Percentiles rank a stretch among this genome's conserved stretches.
phyloP scores from a whole-genome alignment of 164 flowering plant genomes.

The Magnolia sinica region DNA sequence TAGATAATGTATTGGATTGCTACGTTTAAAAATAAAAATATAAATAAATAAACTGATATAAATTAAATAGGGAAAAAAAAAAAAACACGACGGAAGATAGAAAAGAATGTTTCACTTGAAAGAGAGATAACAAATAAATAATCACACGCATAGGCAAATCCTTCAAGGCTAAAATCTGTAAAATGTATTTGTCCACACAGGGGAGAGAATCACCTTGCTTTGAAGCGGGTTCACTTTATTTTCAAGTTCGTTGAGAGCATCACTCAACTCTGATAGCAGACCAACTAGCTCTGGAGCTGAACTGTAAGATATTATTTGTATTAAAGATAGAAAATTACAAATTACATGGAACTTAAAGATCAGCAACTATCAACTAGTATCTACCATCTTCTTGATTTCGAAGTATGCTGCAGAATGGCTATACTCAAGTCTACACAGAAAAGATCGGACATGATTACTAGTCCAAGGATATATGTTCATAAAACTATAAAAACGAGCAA shows the following conservation, averaged over 20 bases:
- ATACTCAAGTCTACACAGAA: not conserved
- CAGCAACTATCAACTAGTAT: too few species aligned
- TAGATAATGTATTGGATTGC: too few species aligned
- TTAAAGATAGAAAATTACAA: not conserved
- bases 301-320: slow-evolving; percentile 31
- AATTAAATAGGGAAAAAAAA: too few species aligned
- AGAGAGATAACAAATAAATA: not conserved
- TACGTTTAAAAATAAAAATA: too few species aligned
- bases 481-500: not conserved
- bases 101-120: not conserved
- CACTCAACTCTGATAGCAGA: slow-evolving; percentile 66
- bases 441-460: not conserved
- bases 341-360: not conserved
- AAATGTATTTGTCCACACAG: not conserved
- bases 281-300: slow-evolving; percentile 85
- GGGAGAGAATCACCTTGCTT: slow-evolving; percentile 46
- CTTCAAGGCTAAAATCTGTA: not conserved
- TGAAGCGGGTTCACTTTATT: slow-evolving; percentile 65
- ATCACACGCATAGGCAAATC: not conserved
- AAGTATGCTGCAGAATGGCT: not conserved
- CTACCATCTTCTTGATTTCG: not conserved
- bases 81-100: too few species aligned
- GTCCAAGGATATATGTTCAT: not conserved
- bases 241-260: slow-evolving; percentile 59
- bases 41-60: too few species aligned